Evolutionary conservation across 2,329 filamentous ascomycete genomes (phyloP).

Genomic region (Rutstroemia sydowiana): DNA sequence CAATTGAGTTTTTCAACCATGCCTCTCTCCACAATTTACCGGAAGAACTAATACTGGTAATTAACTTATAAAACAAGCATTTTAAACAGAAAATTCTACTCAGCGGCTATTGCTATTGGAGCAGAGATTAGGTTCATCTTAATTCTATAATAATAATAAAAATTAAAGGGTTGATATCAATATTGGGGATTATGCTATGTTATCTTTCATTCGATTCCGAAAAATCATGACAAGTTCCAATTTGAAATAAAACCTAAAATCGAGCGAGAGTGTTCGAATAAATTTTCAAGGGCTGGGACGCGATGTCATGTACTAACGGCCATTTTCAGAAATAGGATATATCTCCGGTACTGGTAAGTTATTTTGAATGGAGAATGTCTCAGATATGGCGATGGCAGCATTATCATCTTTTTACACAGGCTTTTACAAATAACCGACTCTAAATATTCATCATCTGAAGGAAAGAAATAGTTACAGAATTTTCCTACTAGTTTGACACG

Average conservation of each 20-base stretch:
- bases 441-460: not conserved
- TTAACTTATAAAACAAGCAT: no score
- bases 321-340: constrained; percentile 3
- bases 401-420: not conserved
- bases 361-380: constrained; percentile 5
- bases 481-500: not conserved
- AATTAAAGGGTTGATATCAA: no score
- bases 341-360: constrained; percentile 5
- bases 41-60: not conserved
- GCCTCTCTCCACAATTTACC: not conserved
- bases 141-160: no score
- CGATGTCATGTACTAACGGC: not conserved
- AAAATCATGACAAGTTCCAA: not conserved
- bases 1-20: not conserved
- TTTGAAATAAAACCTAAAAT: not conserved
- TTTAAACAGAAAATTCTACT: no score
- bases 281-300: not conserved
- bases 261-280: not conserved
- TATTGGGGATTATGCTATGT: not conserved
- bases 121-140: no score
- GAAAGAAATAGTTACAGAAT: not conserved
- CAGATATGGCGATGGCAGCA: not conserved
- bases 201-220: no score
- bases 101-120: no score
- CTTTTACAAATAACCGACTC: not conserved